A percentile compares a stretch with the other conserved stretches of the same genome.
Conservation (phyloP, 805 yeast genomes). For the Lipomyces japonicus region DNA sequence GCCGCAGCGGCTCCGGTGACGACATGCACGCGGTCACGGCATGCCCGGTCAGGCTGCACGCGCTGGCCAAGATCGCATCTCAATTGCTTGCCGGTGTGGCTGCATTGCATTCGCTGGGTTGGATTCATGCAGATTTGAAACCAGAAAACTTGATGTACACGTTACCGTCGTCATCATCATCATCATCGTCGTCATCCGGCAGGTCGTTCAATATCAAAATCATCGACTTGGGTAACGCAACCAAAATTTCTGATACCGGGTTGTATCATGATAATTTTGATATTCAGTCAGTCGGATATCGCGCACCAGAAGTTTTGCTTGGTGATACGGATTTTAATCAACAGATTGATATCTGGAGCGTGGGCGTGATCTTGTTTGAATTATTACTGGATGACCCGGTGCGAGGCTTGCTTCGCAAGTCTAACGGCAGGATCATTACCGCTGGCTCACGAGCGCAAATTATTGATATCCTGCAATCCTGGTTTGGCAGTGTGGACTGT, state of each 20-base stretch:
- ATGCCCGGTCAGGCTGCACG: conserved; percentile 20
- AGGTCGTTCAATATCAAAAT: conserved; percentile 25
- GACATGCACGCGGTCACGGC: conserved; percentile 7
- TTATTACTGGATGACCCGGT: conserved; percentile 13
- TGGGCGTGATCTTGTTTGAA: conserved; percentile 30
- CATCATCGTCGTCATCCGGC: not conserved
- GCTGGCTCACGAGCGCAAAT: conserved; percentile 8
- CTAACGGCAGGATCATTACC: conserved; percentile 8
- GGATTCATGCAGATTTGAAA: conserved; percentile 31
- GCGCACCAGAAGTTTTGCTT: conserved; percentile 32
- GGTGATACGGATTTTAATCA: conserved; percentile 29
- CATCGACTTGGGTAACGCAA: conserved; percentile 32
- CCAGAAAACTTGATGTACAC: conserved; percentile 30
- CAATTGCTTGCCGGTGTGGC: conserved; percentile 28
- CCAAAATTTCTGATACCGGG: conserved; percentile 5
- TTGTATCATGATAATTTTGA: conserved; percentile 29
- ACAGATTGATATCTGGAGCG: conserved; percentile 32
- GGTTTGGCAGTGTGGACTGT: conserved; percentile 17
- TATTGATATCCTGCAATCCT: not conserved
- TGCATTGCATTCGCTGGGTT: conserved; percentile 28
- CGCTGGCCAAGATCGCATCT: conserved; percentile 29
- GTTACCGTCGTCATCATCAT: not conserved
- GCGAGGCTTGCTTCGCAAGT: not conserved
- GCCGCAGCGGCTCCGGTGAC: no score
- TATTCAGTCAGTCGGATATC: conserved; percentile 29